Conservation (phyloP, 768 basidiomycete genomes). For the Collybiopsis luxurians region DNA sequence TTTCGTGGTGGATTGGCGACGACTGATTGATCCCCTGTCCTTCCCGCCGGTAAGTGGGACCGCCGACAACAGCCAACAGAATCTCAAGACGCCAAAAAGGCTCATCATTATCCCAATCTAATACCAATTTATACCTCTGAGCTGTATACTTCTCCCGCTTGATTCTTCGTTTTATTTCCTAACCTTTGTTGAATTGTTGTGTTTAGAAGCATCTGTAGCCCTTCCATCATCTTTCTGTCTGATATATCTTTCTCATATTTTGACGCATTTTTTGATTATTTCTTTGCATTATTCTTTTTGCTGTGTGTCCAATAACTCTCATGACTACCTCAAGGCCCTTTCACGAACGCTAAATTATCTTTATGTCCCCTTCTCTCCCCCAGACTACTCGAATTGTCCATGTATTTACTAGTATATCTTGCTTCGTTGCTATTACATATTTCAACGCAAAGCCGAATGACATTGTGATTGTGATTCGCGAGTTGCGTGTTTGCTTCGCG, state of each 20-base stretch:
- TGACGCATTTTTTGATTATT: conserved; percentile 2
- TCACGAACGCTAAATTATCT: conserved; percentile 1
- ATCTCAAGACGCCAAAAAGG: too few relatives aligned
- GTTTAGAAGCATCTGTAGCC: background rate
- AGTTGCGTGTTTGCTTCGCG: too few relatives aligned
- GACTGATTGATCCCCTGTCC: too few relatives aligned
- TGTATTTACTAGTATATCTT: background rate
- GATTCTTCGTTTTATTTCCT: background rate
- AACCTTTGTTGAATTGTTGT: background rate
- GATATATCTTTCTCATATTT: conserved; percentile 11
- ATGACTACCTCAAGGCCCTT: background rate
- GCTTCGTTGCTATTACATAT: background rate
- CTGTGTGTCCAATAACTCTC: background rate
- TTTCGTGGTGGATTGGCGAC: too few relatives aligned
- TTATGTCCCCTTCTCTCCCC: background rate
- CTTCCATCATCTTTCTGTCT: conserved; percentile 14
- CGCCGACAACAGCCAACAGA: too few relatives aligned
- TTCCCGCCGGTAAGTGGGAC: too few relatives aligned
- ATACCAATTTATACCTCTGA: too few relatives aligned
- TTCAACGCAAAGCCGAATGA: too few relatives aligned
- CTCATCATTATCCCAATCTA: too few relatives aligned
- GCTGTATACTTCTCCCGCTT: background rate
- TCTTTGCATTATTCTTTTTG: conserved; percentile 3
- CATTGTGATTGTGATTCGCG: too few relatives aligned
- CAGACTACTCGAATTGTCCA: background rate